Evolutionary conservation across 2,329 filamentous ascomycete genomes (phyloP).

Genomic region (Monilinia fructigena): DNA sequence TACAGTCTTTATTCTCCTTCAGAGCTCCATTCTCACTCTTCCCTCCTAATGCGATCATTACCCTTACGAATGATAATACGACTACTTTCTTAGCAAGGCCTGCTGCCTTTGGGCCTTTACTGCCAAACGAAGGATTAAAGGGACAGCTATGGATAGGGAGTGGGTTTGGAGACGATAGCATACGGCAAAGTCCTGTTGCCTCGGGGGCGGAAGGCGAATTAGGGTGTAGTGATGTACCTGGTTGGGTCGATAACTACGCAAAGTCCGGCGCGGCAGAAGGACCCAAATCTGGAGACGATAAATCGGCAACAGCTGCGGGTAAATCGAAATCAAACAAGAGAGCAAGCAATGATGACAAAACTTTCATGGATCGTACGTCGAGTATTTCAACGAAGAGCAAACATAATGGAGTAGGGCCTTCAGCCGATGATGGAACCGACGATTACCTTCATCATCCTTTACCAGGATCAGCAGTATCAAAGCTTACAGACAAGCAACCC

Average conservation of each 20-base stretch:
- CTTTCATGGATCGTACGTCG: constrained; percentile 31
- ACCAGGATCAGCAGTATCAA: constrained; percentile 42
- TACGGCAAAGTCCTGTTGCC: constrained; percentile 55
- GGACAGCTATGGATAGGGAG: constrained; percentile 92
- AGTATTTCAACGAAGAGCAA: constrained; percentile 29
- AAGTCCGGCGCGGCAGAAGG: constrained; percentile 40
- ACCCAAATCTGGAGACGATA: constrained; percentile 31
- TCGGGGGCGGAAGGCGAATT: constrained; percentile 73
- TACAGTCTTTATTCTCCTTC: constrained; percentile 65
- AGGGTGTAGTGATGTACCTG: constrained; percentile 91
- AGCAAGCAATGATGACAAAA: constrained; percentile 36
- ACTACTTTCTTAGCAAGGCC: constrained; percentile 94
- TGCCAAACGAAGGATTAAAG: constrained; percentile 75
- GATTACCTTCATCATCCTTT: constrained; percentile 69
- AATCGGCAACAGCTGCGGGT: constrained; percentile 39
- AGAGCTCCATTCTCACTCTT: constrained; percentile 82
- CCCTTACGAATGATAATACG: constrained; percentile 94
- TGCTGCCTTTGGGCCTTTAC: constrained; percentile 82
- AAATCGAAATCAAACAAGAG: constrained; percentile 46
- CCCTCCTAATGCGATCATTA: constrained; percentile 92
- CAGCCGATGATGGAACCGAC: constrained; percentile 73
- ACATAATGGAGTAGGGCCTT: constrained; percentile 33
- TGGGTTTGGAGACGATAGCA: constrained; percentile 79
- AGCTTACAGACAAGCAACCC: constrained; percentile 31
- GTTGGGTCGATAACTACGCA: constrained; percentile 68